A percentile compares a stretch with the other conserved stretches of the same genome.
These are phyloP conservation scores for Trametes pubescens DNA, from an alignment of 1,284 basidiomycete species.

Conservation along the genomic window DNA sequence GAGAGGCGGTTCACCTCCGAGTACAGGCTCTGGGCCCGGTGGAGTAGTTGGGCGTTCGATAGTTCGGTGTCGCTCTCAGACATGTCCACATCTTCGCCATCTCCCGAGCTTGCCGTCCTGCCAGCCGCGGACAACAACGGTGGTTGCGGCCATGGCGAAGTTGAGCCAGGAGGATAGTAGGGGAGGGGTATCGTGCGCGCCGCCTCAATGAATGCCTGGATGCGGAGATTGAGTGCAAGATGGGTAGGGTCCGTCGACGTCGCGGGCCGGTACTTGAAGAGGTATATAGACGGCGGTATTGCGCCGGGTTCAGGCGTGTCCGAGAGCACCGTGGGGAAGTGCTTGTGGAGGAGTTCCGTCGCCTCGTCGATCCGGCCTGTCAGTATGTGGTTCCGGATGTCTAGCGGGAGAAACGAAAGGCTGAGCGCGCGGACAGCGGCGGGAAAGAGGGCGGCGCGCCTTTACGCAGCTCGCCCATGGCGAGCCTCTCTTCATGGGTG, in stretches of 20 bases:
- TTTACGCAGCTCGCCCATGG: conserved; percentile 61
- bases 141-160: conserved; percentile 21
- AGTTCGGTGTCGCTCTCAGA: conserved; percentile 41
- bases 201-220: conserved; percentile 84
- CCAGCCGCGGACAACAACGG: conserved; percentile 15
- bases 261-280: conserved; percentile 58
- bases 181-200: conserved; percentile 74
- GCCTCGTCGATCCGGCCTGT: conserved; percentile 77
- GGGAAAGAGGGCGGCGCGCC: conserved; percentile 50
- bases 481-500: conserved; percentile 49
- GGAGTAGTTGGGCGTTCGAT: conserved; percentile 51
- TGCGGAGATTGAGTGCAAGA: conserved; percentile 82
- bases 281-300: conserved; percentile 14
- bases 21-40: conserved; percentile 68
- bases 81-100: conserved; percentile 29
- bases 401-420: conserved; percentile 47
- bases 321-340: conserved; percentile 75
- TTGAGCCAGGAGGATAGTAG: conserved; percentile 46
- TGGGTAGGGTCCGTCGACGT: conserved; percentile 76
- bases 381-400: conserved; percentile 70
- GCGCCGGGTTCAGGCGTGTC: conserved; percentile 33
- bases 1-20: conserved; percentile 61
- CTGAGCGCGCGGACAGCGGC: conserved; percentile 12
- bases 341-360: conserved; percentile 64
- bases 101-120: conserved; percentile 5